These are phyloP conservation scores for Colletotrichum simmondsii DNA, from an alignment of 2,329 filamentous ascomycete genomes.

Conservation along the genomic window DNA sequence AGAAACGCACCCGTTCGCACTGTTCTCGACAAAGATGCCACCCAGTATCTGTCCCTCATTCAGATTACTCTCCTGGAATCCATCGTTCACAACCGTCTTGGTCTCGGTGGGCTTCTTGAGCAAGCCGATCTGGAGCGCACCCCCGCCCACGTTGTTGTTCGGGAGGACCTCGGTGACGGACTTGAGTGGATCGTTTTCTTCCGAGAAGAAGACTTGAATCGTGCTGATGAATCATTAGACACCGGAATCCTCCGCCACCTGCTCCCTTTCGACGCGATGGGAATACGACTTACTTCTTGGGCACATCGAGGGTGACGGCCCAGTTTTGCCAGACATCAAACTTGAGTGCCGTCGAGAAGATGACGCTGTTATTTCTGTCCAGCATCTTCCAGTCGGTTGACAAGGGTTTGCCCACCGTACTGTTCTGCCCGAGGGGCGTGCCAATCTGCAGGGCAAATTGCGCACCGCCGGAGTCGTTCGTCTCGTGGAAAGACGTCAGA, in stretches of 20 bases:
- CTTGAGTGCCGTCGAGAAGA: constrained; percentile 63
- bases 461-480: constrained; percentile 57
- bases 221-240: constrained; percentile 50
- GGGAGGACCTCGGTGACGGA: constrained; percentile 55
- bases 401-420: constrained; percentile 34
- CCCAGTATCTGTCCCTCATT: constrained; percentile 63
- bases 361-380: constrained; percentile 57
- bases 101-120: constrained; percentile 67
- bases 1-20: constrained; percentile 37
- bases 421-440: constrained; percentile 55
- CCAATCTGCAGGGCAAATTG: constrained; percentile 67
- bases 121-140: constrained; percentile 71
- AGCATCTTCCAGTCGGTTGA: constrained; percentile 57
- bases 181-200: constrained; percentile 54
- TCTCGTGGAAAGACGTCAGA: constrained; percentile 63
- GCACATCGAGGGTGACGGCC: constrained; percentile 68
- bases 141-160: constrained; percentile 66
- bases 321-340: constrained; percentile 69
- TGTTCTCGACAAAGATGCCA: constrained; percentile 64
- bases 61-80: constrained; percentile 58
- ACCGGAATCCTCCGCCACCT: neutral
- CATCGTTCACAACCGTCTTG: constrained; percentile 57
- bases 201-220: constrained; percentile 67
- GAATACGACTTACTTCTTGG: constrained; percentile 56
- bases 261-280: neutral